Evolutionary conservation across 805 yeast species (phyloP), one percentile per base, ranked within the genome.

Genomic region (Myxozyma monticola): DNA sequence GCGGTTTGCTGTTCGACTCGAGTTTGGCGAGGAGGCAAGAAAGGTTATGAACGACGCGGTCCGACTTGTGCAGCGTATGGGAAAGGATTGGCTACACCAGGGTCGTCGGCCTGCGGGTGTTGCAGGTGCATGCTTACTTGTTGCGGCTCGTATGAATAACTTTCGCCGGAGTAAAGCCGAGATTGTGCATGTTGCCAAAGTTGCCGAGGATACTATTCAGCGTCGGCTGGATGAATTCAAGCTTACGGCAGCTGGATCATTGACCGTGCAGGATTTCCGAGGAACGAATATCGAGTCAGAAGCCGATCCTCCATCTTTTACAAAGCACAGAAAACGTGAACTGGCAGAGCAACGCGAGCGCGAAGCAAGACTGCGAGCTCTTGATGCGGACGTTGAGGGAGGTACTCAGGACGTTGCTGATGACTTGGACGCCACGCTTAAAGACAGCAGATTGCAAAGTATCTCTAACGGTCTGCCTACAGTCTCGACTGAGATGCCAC

Each of bases 71-170:
- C 87, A 81, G 64, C 76, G 96, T 59, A 93, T 93, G 99, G 76
- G 90, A 12, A 79, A 81, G 37, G 98, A 93, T 64, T 93, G 98
- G 97, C 85, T 93, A 60, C 87, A 84, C 65, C 95, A 88, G 69
- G 99, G 99, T 22, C 78, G 99, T 65, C 76, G 98, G 56, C 99
- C 99, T 0, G 98, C 99, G 0, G 99, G 99, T 62, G 81, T 93
- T 46, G 99, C 99, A 0, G 99, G 98, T 20, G 99, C 99, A 0
- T 89, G 97, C 68, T 74, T 93, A 1, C 66, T 95, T 38, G 71
- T 93, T 43, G 99, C 99, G 0, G 93, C 97, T 1, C 78, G 99
- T 68, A 95, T 93, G 98, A 93, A 93, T 69, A 90, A 90, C 64
- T 83, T 86, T 65, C 77, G 96, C 64, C 76, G 98, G 63, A 84